These are phyloP conservation scores for Picea sitchensis DNA, from an alignment of 75 land plant genomes.

Conservation along the genomic window DNA sequence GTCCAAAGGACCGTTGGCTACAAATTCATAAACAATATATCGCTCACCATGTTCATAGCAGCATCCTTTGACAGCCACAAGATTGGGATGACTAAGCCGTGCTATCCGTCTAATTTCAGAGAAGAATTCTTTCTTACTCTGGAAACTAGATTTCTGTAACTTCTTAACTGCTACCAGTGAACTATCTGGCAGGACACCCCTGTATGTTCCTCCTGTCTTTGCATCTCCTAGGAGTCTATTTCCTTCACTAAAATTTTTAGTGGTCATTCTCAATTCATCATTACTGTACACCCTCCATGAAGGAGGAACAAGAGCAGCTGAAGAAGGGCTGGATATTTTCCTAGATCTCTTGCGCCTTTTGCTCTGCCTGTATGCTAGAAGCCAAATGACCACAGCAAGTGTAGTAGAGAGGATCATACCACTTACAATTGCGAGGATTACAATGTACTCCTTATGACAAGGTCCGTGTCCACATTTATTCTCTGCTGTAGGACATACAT, in stretches of 20 bases:
- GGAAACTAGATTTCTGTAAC: constrained; percentile 68
- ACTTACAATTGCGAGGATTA: constrained; percentile 87
- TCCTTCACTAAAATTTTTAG: constrained; percentile 88
- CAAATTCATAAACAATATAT: constrained; percentile 86
- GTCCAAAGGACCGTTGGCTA: constrained; percentile 85
- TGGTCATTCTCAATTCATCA: constrained; percentile 71
- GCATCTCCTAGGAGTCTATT: constrained; percentile 75
- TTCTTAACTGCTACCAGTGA: constrained; percentile 83
- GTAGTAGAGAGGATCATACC: constrained; percentile 74
- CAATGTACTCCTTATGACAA: constrained; percentile 77
- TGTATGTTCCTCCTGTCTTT: constrained; percentile 78
- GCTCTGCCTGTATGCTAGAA: constrained; percentile 71
- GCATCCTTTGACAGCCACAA: constrained; percentile 85
- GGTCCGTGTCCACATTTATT: constrained; percentile 49
- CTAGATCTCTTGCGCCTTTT: constrained; percentile 67
- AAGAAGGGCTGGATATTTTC: constrained; percentile 49
- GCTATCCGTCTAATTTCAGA: constrained; percentile 84
- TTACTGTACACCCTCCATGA: constrained; percentile 78
- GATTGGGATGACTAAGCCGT: constrained; percentile 82
- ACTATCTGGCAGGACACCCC: constrained; percentile 81
- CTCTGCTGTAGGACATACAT: constrained; percentile 35
- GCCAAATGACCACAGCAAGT: constrained; percentile 72
- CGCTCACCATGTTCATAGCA: constrained; percentile 84
- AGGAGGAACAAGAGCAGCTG: constrained; percentile 70
- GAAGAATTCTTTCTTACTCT: constrained; percentile 80